Conservation (phyloP, 306 rosid species). For the Gastrolobium villosum region DNA sequence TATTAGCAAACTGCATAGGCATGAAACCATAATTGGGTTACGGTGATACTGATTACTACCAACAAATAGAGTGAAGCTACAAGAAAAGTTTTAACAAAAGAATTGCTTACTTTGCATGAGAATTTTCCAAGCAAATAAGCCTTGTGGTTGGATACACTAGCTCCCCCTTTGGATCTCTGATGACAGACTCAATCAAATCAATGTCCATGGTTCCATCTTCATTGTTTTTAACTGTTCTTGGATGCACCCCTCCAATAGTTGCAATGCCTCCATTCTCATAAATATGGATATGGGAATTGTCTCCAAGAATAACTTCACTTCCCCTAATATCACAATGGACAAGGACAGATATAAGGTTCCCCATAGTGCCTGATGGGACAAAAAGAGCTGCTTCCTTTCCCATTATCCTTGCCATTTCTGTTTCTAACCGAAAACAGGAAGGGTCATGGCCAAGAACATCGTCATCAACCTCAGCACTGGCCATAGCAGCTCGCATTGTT, state of each 20-base stretch:
- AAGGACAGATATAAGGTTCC: slow-evolving; percentile 88
- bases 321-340: slow-evolving; percentile 92
- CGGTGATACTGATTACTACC: neutral
- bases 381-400: slow-evolving; percentile 89
- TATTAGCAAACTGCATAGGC: neutral
- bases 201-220: slow-evolving; percentile 92
- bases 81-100: neutral
- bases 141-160: slow-evolving; percentile 81
- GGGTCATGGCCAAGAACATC: slow-evolving; percentile 86
- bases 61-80: neutral
- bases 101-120: slow-evolving; percentile 85
- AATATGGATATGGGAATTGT: slow-evolving; percentile 87
- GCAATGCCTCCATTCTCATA: slow-evolving; percentile 94
- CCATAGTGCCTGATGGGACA: slow-evolving; percentile 97
- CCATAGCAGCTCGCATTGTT: slow-evolving; percentile 83
- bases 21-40: neutral
- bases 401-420: slow-evolving; percentile 76
- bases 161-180: slow-evolving; percentile 74
- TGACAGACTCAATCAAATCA: slow-evolving; percentile 73
- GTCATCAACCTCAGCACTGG: slow-evolving; percentile 82
- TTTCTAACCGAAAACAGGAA: slow-evolving; percentile 68
- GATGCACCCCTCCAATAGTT: slow-evolving; percentile 90
- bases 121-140: slow-evolving; percentile 96
- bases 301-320: slow-evolving; percentile 90
- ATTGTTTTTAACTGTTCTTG: slow-evolving; percentile 77